These are phyloP conservation scores for Prunus yedoensis DNA, from an alignment of 331 rosid genomes.

Conservation along the genomic window DNA sequence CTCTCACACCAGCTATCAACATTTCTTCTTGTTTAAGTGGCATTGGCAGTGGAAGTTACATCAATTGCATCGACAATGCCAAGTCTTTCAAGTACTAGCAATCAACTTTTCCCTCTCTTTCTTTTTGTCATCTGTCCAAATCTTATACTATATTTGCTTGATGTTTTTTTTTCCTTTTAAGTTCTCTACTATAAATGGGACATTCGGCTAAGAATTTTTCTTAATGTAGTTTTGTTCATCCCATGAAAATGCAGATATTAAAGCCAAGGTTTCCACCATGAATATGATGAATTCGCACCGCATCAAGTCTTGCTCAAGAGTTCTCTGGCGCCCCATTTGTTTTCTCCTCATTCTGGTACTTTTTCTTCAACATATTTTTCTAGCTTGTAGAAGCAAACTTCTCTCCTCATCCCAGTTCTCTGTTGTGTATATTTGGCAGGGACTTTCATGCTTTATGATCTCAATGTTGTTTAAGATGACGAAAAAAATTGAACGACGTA, in stretches of 20 bases:
- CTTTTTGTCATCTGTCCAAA: too few relatives aligned
- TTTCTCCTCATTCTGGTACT: slow-evolving; percentile 13
- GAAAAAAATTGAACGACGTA: neutral
- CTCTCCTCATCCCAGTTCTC: neutral
- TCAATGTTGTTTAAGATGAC: neutral
- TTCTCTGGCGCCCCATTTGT: slow-evolving; percentile 23
- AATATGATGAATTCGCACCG: neutral
- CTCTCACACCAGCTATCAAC: too few relatives aligned
- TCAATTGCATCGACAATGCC: too few relatives aligned
- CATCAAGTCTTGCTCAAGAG: slow-evolving; percentile 2
- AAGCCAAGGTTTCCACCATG: slow-evolving; percentile 8
- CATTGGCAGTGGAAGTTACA: too few relatives aligned
- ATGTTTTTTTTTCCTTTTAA: too few relatives aligned
- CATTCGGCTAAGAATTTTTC: neutral
- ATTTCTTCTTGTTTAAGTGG: too few relatives aligned
- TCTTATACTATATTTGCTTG: too few relatives aligned
- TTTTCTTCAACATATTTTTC: neutral
- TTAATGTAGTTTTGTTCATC: neutral
- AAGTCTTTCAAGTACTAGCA: too few relatives aligned
- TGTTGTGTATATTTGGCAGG: slow-evolving; percentile 2
- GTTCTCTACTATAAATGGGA: too few relatives aligned
- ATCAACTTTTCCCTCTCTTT: too few relatives aligned
- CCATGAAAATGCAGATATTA: slow-evolving; percentile 16
- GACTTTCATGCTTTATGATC: slow-evolving; percentile 10
- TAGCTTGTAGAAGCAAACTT: neutral